Base-by-base conservation (phyloP, 805 yeast genomes). In the Wickerhamomyces kurtzmanii region DNA sequence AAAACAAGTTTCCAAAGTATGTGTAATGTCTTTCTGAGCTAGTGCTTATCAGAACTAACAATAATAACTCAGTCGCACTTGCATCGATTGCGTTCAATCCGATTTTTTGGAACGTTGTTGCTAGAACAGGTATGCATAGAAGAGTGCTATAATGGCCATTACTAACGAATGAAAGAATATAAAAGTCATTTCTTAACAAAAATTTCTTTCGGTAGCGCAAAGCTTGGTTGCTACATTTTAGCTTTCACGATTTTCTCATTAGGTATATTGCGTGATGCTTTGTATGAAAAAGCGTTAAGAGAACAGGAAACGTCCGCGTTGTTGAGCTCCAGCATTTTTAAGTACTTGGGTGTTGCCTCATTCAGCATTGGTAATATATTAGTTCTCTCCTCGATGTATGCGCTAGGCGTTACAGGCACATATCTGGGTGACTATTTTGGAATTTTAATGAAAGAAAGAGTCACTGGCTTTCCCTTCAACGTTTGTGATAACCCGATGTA, bases 371-470 rank as follows among this genome's bases (percentile, higher is more conserved):
- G 98, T 14, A 86, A 87, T 40, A 55, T 83, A 8, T 69, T 91
- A 29, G 97, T 87, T 3, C 38, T 81, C 18, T 57, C 76, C 17
- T 84, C 96, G 14, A 89, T 91, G 97, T 89, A 74, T 60, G 79
- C 80, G 10, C 65, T 91, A 39, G 98, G 98, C 15, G 73, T 91
- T 35, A 89, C 96, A 10, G 98, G 98, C 15, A 91, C 98, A 8
- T 91, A 91, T 48, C 59, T 91, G 35, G 98, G 98, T 23, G 98
- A 91, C 55, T 93, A 91, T 59, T 91, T 91, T 56, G 97, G 97
- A 2, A 87, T 91, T 45, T 68, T 91, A 43, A 91, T 89, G 91
- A 75, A 77, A 37, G 71, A 82, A 38, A 71, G 94, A 48, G 95
- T 91, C 34, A 79, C 89, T 12, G 75, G 81, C 1, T 91, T 91